Evolutionary conservation across 2,329 filamentous ascomycete species (phyloP).

Genomic region (Ophiostoma himal-ulmi): DNA sequence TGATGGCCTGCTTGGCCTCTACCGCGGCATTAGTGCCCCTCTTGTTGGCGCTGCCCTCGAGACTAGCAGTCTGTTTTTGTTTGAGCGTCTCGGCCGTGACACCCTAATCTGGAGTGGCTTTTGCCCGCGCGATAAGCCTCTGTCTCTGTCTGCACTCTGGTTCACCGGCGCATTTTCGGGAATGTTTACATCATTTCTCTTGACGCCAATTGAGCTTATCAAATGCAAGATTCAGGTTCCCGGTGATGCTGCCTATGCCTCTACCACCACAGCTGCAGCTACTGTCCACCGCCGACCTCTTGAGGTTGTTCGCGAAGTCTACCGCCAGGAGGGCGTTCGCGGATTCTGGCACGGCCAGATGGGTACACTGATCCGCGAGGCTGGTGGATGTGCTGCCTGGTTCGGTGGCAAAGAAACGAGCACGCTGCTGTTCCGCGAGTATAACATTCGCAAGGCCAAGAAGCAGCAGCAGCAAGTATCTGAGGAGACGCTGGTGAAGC

Average conservation of each 20-base stretch:
- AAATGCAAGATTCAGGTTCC: conserved; percentile 90
- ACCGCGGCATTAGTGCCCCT: conserved; percentile 88
- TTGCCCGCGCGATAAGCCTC: conserved; percentile 47
- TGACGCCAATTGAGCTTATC: conserved; percentile 93
- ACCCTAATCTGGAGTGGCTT: conserved; percentile 51
- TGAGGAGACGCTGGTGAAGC: conserved; percentile 37
- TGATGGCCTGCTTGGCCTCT: conserved; percentile 76
- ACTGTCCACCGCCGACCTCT: conserved; percentile 50
- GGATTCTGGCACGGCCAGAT: conserved; percentile 96
- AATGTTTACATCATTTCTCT: conserved; percentile 79
- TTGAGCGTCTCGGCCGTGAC: conserved; percentile 69
- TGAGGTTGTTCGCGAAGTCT: conserved; percentile 70
- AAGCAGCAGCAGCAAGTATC: background rate
- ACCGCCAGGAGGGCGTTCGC: conserved; percentile 69
- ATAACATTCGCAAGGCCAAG: conserved; percentile 42
- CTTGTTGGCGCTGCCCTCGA: conserved; percentile 87
- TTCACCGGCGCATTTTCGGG: conserved; percentile 80
- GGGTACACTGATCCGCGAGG: conserved; percentile 89
- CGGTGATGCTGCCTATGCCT: conserved; percentile 43
- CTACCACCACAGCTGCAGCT: conserved; percentile 32
- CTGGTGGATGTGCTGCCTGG: conserved; percentile 89
- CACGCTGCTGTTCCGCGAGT: conserved; percentile 61
- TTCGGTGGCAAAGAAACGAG: conserved; percentile 86
- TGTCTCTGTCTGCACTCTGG: conserved; percentile 71
- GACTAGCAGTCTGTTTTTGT: conserved; percentile 88